Conservation (phyloP, 2,329 filamentous ascomycete species). For the Penicillium griseofulvum region DNA sequence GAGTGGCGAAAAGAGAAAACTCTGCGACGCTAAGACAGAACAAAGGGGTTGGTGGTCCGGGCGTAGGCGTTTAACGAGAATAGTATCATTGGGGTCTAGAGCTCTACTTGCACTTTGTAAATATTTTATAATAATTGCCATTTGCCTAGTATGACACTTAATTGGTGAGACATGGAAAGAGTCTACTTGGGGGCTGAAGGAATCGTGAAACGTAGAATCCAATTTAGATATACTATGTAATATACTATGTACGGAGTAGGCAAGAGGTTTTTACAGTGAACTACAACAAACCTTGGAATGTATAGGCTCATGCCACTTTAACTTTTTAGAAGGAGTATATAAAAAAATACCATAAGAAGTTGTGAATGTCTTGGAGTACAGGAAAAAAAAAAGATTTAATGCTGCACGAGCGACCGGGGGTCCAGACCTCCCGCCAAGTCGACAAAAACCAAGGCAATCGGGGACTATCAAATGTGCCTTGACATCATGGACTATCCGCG, state of each 20-base stretch:
- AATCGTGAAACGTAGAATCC: conserved; percentile 17
- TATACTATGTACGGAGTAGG: too few relatives aligned
- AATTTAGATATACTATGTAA: conserved; percentile 3
- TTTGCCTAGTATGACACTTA: background rate
- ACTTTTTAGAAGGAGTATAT: background rate
- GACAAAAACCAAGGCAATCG: conserved; percentile 22
- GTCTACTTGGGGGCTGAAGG: conserved; percentile 7
- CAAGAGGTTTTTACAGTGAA: too few relatives aligned
- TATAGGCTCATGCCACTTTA: background rate
- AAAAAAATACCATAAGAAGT: background rate
- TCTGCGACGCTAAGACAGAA: conserved; percentile 16
- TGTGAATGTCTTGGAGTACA: background rate
- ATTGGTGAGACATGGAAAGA: conserved; percentile 18
- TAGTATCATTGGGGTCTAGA: background rate
- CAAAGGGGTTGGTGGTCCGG: conserved; percentile 13
- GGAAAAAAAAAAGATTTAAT: background rate
- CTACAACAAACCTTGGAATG: too few relatives aligned
- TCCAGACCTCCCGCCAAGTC: conserved; percentile 21
- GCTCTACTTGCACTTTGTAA: background rate
- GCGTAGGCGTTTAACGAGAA: conserved; percentile 6
- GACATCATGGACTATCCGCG: conserved; percentile 21
- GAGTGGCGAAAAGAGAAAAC: conserved; percentile 20
- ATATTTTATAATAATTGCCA: background rate
- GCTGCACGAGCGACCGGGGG: conserved; percentile 19
- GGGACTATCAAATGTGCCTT: conserved; percentile 20